Base-by-base conservation (phyloP, 1,284 basidiomycete species). In the Cutaneotrichosporon daszewskae region DNA sequence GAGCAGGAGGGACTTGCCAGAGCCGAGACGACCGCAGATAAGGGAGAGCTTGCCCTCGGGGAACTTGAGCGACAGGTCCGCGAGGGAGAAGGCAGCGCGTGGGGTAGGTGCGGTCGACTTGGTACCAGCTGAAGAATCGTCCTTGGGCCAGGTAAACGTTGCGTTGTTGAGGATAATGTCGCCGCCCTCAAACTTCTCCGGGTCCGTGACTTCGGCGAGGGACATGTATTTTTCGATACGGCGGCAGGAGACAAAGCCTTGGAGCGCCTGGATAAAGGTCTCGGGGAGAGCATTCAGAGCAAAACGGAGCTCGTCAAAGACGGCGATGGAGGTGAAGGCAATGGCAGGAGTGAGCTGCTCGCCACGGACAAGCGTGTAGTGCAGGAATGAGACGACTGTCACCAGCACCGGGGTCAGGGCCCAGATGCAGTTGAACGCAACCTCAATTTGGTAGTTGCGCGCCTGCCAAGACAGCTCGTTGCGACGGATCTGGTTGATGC, bases 191-290 rank as follows among this genome's bases (percentile, higher is more conserved):
- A 54, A 54, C 8, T 80, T 78, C 13, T 76, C 75, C 5, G 83
- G 80, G 0, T 75, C 64, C 1, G 75, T 65, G 13, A 91, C 80
- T 68, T 91, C 88, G 1, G 77, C 77, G 7, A 79, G 77, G 36
- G 79, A 74, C 28, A 91, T 77, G 66, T 89, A 94, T 64, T 87
- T 90, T 64, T 94, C 88, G 52, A 95, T 92, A 37, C 90, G 85
- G 13, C 85, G 80, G 35, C 92, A 76, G 3, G 88, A 92, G 18
- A 94, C 87, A 42, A 88, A 77, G 42, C 81, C 66, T 71, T 88
- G 87, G 10, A 91, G 75, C 71, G 87, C 78, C 58, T 87, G 84
- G 62, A 94, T 87, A 57, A 92, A 82, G 0, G 87, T 89, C 66
- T 94, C 90, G 0, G 90, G 90, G 3, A 95, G 76, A 1, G 85